Evolutionary conservation across 257 asterid genomes (phyloP).

Genomic region (Gardenia jasminoides): DNA sequence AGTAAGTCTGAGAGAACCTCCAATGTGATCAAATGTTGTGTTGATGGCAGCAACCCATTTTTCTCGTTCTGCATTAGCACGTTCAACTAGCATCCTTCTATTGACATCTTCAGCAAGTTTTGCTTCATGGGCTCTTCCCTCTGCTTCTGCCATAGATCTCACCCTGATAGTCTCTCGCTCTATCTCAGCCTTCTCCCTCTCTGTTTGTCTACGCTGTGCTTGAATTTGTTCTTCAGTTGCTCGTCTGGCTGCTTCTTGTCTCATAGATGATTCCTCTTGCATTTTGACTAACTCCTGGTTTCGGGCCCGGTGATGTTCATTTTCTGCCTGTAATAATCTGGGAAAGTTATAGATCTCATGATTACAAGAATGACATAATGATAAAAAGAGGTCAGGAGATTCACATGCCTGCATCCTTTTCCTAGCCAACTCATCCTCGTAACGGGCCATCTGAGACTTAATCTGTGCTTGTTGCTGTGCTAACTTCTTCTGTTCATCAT

Average conservation of each 20-base stretch:
- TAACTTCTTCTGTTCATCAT: conserved; percentile 82
- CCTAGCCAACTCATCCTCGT: conserved; percentile 90
- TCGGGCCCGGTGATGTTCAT: conserved; percentile 81
- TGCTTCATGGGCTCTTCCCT: conserved; percentile 93
- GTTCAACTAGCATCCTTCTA: conserved; percentile 67
- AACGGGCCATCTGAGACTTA: conserved; percentile 79
- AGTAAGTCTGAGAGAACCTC: conserved; percentile 48
- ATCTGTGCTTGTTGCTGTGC: conserved; percentile 85
- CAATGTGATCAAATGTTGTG: conserved; percentile 89
- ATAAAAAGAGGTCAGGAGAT: conserved; percentile 12
- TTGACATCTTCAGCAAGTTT: conserved; percentile 92
- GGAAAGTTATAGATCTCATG: conserved; percentile 4
- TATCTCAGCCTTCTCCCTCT: conserved; percentile 76
- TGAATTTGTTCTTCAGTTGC: conserved; percentile 98
- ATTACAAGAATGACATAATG: conserved; percentile 7
- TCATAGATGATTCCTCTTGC: conserved; percentile 94
- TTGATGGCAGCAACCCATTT: conserved; percentile 94
- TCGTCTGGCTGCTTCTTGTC: conserved; percentile 90
- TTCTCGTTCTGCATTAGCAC: conserved; percentile 94
- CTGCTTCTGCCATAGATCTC: conserved; percentile 85
- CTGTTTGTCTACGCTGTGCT: conserved; percentile 89
- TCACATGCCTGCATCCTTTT: conserved; percentile 86
- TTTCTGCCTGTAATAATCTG: conserved; percentile 62
- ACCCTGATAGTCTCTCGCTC: conserved; percentile 86
- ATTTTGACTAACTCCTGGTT: conserved; percentile 89